These are phyloP conservation scores for Ligustrum vulgare DNA, from an alignment of 257 asterid species.

Conservation along the genomic window DNA sequence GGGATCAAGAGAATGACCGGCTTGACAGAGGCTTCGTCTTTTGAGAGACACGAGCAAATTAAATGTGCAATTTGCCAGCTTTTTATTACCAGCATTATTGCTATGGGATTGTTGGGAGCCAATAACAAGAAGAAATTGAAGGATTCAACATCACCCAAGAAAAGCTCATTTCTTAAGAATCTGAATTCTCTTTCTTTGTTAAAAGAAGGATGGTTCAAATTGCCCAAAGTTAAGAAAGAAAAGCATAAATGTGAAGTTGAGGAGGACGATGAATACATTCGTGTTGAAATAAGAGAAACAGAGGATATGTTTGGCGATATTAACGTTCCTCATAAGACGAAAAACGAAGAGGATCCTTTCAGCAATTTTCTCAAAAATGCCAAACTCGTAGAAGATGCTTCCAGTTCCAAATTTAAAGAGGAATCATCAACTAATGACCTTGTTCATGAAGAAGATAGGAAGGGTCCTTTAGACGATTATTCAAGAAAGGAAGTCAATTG, in stretches of 20 bases:
- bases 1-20: constrained; percentile 75
- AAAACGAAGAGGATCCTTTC: background rate
- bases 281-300: constrained; percentile 23
- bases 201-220: constrained; percentile 66
- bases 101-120: constrained; percentile 48
- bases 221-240: constrained; percentile 46
- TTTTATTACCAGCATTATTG: constrained; percentile 64
- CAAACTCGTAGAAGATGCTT: constrained; percentile 18
- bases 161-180: constrained; percentile 53
- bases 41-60: constrained; percentile 68
- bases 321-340: background rate
- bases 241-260: constrained; percentile 8
- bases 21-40: constrained; percentile 68
- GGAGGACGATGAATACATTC: constrained; percentile 19
- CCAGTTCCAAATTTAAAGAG: constrained; percentile 19
- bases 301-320: constrained; percentile 25
- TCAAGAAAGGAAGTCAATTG: constrained; percentile 4
- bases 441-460: background rate
- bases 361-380: background rate
- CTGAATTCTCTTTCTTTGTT: constrained; percentile 49
- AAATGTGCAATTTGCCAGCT: constrained; percentile 78
- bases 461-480: constrained; percentile 17
- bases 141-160: constrained; percentile 23
- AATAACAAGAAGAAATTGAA: constrained; percentile 37
- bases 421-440: background rate